Evolutionary conservation across 2,329 filamentous ascomycete species (phyloP), one percentile per base, ranked within the genome.

Genomic region (Lanzia echinophila): DNA sequence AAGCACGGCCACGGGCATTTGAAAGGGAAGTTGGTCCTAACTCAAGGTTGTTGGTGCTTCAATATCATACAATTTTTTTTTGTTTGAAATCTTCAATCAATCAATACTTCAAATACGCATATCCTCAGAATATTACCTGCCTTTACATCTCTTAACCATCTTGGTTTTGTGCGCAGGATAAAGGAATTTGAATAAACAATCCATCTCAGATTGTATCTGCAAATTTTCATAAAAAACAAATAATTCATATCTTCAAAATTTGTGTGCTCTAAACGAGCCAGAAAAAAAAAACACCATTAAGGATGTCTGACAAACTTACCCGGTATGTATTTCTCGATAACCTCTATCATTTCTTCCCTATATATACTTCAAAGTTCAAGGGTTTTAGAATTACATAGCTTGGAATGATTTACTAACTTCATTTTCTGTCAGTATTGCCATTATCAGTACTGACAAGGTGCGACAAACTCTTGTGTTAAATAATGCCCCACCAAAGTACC

Each of bases 401-500:
- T 17, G 17, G 17, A 38, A 1, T 7, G 38, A 22, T 17, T 50
- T 43, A 41, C 56, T 61, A 49, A 62, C 44, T n/a, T 34, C 8
- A 13, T 32, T 32, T 17, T 39, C 12, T 22, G 64, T 46, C 69
- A 95, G 94, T 87, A 91, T 99, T 77, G 94, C 94, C 68, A 99
- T 99, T 77, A 89, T 99, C 79, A 97, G 92, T 75, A 87, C 82
- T 72, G 94, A 99, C 86, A 97, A 99, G 86, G 90, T 94, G 71
- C 68, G 75, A 57, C 63, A 67, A 68, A 67, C 65, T 66, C 63
- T 53, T 50, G n/a, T 34, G 48, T 58, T 50, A 56, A 58, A 36
- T 67, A 59, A 62, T 72, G 69, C 72, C 71, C 71, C 72, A 69
- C 70, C 66, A 69, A 67, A 61, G 61, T 65, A 62, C 64, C 61